These are phyloP conservation scores for Eucalyptus cloeziana DNA, from an alignment of 345 rosid species.

Conservation along the genomic window DNA sequence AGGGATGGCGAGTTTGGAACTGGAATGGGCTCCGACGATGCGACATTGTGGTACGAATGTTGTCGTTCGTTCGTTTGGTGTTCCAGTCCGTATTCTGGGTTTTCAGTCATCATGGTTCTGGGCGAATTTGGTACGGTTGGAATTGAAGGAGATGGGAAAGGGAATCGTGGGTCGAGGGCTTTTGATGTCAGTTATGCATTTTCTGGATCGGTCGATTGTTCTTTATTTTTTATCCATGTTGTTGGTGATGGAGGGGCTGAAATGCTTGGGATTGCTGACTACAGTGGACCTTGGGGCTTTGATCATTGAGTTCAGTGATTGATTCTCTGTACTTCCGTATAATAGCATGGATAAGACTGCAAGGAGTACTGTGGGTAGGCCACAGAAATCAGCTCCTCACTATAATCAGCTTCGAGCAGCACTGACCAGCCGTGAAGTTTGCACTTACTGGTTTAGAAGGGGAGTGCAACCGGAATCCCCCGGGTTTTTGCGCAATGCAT, in stretches of 20 bases:
- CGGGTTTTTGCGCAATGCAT: not conserved
- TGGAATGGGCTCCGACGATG: not conserved
- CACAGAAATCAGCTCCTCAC: not conserved
- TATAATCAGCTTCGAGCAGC: not conserved
- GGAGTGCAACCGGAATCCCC: not conserved
- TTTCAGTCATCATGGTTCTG: not conserved
- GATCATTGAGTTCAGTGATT: not conserved
- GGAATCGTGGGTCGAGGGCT: not conserved
- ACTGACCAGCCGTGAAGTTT: not conserved
- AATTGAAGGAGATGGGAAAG: not conserved
- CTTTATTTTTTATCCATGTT: not conserved
- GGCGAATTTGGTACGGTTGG: not conserved
- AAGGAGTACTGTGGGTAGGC: not conserved
- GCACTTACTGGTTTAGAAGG: not conserved
- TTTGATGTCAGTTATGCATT: not conserved
- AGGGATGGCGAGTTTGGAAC: not conserved
- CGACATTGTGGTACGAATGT: not conserved
- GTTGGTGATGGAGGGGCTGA: not conserved
- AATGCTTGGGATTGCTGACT: not conserved
- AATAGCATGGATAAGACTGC: not conserved
- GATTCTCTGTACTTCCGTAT: not conserved
- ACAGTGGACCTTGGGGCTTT: not conserved
- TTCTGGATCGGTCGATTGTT: not conserved
- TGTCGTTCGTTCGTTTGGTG: not conserved
- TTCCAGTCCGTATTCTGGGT: not conserved